phyloP scores from a whole-genome alignment of 805 yeast species.

The Kluyveromyces siamensis region DNA sequence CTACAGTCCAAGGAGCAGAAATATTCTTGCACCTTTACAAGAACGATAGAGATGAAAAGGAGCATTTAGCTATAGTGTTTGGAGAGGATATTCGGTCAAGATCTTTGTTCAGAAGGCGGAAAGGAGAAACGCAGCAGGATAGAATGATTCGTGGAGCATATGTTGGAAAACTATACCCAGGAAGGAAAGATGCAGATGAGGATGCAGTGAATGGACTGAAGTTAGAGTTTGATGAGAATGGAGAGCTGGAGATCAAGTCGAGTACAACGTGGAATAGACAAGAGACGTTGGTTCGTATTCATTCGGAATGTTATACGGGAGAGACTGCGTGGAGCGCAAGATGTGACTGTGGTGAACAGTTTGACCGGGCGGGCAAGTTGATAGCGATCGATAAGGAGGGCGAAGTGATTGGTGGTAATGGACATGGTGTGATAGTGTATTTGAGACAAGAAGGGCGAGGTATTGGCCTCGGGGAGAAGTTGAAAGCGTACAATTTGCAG shows the following conservation, averaged over 20 bases:
- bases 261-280: slow-evolving; percentile 22
- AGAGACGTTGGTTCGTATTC: slow-evolving; percentile 71
- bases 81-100: slow-evolving; percentile 84
- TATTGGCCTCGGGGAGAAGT: slow-evolving; percentile 94
- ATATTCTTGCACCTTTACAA: slow-evolving; percentile 84
- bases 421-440: slow-evolving; percentile 92
- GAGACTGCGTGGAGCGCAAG: slow-evolving; percentile 99
- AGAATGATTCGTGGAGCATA: slow-evolving; percentile 99
- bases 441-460: slow-evolving; percentile 98
- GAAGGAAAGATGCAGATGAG: slow-evolving; percentile 59
- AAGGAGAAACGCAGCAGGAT: slow-evolving; percentile 76
- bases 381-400: slow-evolving; percentile 40
- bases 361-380: slow-evolving; percentile 91
- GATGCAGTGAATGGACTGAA: slow-evolving; percentile 39
- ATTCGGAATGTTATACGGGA: slow-evolving; percentile 97
- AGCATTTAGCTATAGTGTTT: slow-evolving; percentile 93
- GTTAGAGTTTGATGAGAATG: slow-evolving; percentile 36
- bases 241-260: slow-evolving; percentile 16
- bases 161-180: slow-evolving; percentile 82
- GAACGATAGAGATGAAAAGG: slow-evolving; percentile 81
- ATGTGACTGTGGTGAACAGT: slow-evolving; percentile 98
- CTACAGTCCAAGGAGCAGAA: slow-evolving; percentile 92
- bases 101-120: slow-evolving; percentile 50
- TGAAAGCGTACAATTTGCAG: slow-evolving; percentile 93
- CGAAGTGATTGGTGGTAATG: slow-evolving; percentile 45